A percentile compares a stretch with the other conserved stretches of the same genome.
phyloP scores from a whole-genome alignment of 768 basidiomycete species.

The Lactarius vividus region DNA sequence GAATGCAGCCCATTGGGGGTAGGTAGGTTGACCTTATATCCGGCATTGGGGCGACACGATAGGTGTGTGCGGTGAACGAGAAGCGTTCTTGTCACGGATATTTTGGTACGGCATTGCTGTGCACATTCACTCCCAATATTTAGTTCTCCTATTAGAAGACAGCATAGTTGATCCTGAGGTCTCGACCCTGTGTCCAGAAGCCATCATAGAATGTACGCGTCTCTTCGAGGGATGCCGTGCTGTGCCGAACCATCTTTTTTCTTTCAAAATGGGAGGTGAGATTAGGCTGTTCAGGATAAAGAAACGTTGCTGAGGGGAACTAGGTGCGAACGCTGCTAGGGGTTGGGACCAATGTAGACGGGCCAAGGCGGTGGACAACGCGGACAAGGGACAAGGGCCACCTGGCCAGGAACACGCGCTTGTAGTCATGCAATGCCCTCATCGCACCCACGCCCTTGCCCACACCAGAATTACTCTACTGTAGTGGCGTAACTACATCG shows the following conservation, averaged over 20 bases:
- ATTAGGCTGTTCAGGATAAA: neutral
- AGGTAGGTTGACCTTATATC: neutral
- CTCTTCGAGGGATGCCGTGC: neutral
- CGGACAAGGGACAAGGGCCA: neutral
- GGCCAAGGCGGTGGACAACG: neutral
- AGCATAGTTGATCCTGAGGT: neutral
- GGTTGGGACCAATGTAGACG: too few relatives aligned
- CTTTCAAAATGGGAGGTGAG: neutral
- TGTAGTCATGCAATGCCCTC: too few relatives aligned
- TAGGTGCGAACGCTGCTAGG: too few relatives aligned
- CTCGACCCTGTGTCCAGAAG: neutral
- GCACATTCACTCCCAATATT: neutral
- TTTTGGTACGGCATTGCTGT: neutral
- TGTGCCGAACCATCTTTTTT: neutral
- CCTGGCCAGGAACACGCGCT: neutral
- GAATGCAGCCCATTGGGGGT: neutral
- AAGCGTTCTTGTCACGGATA: neutral
- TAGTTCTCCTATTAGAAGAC: neutral
- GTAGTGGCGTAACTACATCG: neutral
- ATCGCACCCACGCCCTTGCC: too few relatives aligned
- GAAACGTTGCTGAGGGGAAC: too few relatives aligned
- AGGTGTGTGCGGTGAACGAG: neutral
- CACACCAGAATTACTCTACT: neutral
- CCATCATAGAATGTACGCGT: neutral
- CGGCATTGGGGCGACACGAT: neutral